Conservation (phyloP, 1,139 yeast genomes). For the Pichia sp. region DNA sequence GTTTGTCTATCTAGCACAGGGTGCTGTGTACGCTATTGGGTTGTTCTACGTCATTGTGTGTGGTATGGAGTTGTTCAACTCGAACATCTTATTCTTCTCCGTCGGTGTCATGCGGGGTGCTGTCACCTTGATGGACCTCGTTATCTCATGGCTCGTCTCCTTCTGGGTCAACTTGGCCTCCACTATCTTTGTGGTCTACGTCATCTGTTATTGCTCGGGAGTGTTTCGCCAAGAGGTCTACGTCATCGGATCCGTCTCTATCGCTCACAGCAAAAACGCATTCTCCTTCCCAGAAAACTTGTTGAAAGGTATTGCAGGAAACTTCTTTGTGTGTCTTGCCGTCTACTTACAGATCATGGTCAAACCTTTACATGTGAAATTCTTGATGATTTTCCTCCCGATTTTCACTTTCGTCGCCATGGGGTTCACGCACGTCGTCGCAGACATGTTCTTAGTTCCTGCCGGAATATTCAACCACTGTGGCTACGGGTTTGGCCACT, state of each 20-base stretch:
- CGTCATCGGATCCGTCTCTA: constrained; percentile 44
- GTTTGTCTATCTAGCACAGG: constrained; percentile 48
- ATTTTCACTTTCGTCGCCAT: constrained; percentile 67
- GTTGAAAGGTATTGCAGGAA: constrained; percentile 66
- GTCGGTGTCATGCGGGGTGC: constrained; percentile 69
- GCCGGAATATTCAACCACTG: constrained; percentile 67
- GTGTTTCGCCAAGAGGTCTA: constrained; percentile 40
- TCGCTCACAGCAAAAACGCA: constrained; percentile 46
- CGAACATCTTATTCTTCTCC: constrained; percentile 64
- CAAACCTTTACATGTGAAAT: constrained; percentile 75
- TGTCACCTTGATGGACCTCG: constrained; percentile 55
- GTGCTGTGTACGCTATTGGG: constrained; percentile 62
- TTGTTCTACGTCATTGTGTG: constrained; percentile 66
- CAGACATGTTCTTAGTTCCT: constrained; percentile 68
- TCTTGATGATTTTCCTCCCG: constrained; percentile 60
- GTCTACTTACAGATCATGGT: constrained; percentile 73
- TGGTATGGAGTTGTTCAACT: constrained; percentile 73
- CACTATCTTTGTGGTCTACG: constrained; percentile 59
- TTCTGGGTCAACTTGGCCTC: constrained; percentile 64
- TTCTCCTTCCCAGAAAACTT: constrained; percentile 54
- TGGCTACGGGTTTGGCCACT: constrained; percentile 54
- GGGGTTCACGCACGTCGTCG: constrained; percentile 78
- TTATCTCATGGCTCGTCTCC: constrained; percentile 66
- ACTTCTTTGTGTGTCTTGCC: constrained; percentile 70
- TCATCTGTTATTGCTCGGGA: constrained; percentile 55